Evolutionary conservation across 2,329 filamentous ascomycete genomes (phyloP), one percentile per base, ranked within the genome.

Genomic region (Chrysoporthe austroafricana): DNA sequence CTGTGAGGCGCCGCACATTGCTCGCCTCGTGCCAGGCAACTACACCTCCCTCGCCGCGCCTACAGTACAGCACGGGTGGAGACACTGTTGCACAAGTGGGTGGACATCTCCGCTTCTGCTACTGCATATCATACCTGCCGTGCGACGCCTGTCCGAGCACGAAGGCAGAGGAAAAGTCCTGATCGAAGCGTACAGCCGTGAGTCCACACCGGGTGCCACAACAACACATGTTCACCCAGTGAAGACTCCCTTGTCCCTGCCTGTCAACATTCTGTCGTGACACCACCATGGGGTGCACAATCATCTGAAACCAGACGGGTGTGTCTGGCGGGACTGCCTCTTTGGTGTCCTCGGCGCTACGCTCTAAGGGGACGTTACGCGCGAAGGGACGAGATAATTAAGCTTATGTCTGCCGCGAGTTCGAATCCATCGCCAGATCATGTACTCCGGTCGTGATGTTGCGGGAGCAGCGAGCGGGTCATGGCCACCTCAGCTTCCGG

Each of bases 161-260:
- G 73, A 73, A 72, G 74, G 73, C 73, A 63, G 59, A 67, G 69
- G 63, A 70, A 70, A 71, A 59, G 66, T 70, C 75, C 77, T 77
- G 76, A 76, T 76, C 76, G 72, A 75, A 76, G 77, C 76, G 74
- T 70, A 76, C 74, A 77, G 71, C 77, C 76, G 76, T 63, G 69
- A 60, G 67, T 72, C 71, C 72, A 72, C 70, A 69, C 64, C 71
- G 70, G 32, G 73, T 73, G 69, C 66, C 71, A 73, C 74, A 65
- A 61, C 70, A 56, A 56, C 68, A 34, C 67, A 67, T 62, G 66
- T 62, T 34, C 50, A 54, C 7, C 50, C 50, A 54, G 50, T 32
- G 21, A 13, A 70, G 59, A 64, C 69, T 63, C 66, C 70, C 68
- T 63, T 59, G 63, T 69, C 66, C 69, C 57, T 74, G 70, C 75